Evolutionary conservation across 2,329 filamentous ascomycete genomes (phyloP), one percentile per base, ranked within the genome.

Genomic region (Cordyceps javanica): DNA sequence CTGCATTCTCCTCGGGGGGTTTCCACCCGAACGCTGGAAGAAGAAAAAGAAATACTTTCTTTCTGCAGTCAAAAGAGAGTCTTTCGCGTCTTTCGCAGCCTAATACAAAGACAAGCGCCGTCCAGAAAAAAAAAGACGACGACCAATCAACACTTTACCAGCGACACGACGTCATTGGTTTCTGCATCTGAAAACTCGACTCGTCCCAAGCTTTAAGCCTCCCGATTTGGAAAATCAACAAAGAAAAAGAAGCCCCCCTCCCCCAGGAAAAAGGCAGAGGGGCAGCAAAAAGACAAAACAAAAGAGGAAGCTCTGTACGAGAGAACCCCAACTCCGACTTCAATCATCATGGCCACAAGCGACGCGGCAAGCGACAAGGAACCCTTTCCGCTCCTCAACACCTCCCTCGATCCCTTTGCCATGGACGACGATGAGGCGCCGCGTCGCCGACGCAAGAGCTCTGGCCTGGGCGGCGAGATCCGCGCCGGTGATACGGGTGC

Each of bases 321-420:
- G n/a, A n/a, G n/a, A n/a, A n/a, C n/a, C n/a, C n/a, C n/a, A n/a
- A n/a, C n/a, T n/a, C n/a, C n/a, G n/a, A n/a, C n/a, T n/a, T n/a
- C n/a, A n/a, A n/a, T n/a, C 36, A 53, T 21, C 48, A 58, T 58
- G 56, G 56, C 56, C 32, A 41, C 41, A 9, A 53, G 11, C 26
- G 50, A 53, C 38, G 50, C 50, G 38, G 36, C 50, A 23, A 60
- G 23, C 38, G 56, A 58, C 25, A 58, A 58, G 49, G 81, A 84
- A 68, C 81, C 81, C 21, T 84, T 84, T 60, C 81, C 81, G 57
- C 71, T 78, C 39, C 74, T 84, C 63, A 80, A 75, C 68, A 74
- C 75, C 51, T 73, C 77, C 52, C 75, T 75, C 61, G 77, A 82
- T 62, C 77, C 80, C 65, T 68, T 78, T 45, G 66, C 62, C 46